Evolutionary conservation across 257 asterid species (phyloP).

Genomic region (Plantago elongata): DNA sequence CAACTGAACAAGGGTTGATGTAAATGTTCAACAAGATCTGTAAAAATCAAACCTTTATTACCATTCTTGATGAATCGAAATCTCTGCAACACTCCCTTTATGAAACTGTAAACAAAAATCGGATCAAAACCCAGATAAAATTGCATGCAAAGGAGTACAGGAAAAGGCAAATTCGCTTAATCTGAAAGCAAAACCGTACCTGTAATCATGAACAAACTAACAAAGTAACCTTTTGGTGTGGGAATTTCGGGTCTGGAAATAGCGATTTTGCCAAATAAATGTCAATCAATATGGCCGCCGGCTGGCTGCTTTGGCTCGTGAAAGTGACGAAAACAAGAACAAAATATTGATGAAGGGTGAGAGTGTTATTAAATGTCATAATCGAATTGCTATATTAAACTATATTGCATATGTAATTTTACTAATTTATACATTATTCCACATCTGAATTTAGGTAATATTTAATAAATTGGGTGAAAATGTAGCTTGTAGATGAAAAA

Average conservation of each 20-base stretch:
- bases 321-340: background rate
- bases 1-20: too few species aligned
- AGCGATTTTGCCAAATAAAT: background rate
- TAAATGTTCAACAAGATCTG: background rate
- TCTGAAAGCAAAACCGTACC: too few species aligned
- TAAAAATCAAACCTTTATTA: slow-evolving; percentile 16
- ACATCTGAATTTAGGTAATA: too few species aligned
- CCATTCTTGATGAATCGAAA: background rate
- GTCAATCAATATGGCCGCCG: background rate
- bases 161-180: slow-evolving; percentile 1
- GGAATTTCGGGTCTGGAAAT: slow-evolving; percentile 5
- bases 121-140: background rate
- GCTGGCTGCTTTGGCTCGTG: background rate
- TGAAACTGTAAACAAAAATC: background rate
- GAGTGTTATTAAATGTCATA: too few species aligned
- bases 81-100: background rate
- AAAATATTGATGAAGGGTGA: too few species aligned
- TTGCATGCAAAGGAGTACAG: slow-evolving; percentile 10
- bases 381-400: too few species aligned
- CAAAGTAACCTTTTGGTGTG: background rate
- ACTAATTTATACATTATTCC: too few species aligned
- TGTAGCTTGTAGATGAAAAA: too few species aligned
- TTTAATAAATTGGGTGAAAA: too few species aligned
- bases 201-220: background rate
- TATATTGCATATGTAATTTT: too few species aligned